phyloP scores from a whole-genome alignment of 78 protist species.

The Dictyostelium capitatum region DNA sequence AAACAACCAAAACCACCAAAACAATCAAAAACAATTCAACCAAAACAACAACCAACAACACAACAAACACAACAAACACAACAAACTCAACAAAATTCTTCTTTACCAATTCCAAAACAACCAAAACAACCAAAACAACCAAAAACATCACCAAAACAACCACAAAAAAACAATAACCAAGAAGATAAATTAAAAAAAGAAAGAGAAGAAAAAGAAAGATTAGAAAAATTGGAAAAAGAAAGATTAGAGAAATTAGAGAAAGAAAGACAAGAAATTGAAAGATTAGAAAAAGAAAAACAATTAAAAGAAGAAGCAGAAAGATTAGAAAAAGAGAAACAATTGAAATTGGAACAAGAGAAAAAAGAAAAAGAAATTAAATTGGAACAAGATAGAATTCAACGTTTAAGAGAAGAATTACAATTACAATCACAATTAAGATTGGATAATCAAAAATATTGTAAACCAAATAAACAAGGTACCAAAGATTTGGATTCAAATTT shows the following conservation, averaged over 20 bases:
- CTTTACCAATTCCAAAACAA: not conserved
- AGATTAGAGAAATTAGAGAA: conserved; percentile 7
- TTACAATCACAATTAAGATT: not conserved
- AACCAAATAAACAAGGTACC: not conserved
- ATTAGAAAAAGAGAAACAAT: conserved; percentile 13
- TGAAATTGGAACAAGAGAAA: conserved; percentile 14
- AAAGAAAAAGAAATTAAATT: conserved; percentile 1
- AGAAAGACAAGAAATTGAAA: not conserved
- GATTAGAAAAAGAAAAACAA: conserved; percentile 20
- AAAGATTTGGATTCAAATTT: conserved; percentile 51
- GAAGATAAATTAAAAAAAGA: conserved; percentile 1
- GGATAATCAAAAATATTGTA: not conserved
- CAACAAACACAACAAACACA: not conserved
- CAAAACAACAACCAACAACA: not conserved
- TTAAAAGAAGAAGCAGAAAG: not conserved
- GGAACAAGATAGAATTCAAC: conserved; percentile 30
- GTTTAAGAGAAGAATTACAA: conserved; percentile 29
- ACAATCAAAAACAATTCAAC: not conserved
- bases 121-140: conserved; percentile 17
- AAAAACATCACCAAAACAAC: not conserved
- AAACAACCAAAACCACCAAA: not conserved
- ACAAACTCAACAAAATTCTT: too few species aligned
- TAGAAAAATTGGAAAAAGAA: not conserved
- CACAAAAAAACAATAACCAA: not conserved
- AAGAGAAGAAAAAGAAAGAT: conserved; percentile 8